Evolutionary conservation across 306 rosid species (phyloP).

Genomic region (Vicia villosa): DNA sequence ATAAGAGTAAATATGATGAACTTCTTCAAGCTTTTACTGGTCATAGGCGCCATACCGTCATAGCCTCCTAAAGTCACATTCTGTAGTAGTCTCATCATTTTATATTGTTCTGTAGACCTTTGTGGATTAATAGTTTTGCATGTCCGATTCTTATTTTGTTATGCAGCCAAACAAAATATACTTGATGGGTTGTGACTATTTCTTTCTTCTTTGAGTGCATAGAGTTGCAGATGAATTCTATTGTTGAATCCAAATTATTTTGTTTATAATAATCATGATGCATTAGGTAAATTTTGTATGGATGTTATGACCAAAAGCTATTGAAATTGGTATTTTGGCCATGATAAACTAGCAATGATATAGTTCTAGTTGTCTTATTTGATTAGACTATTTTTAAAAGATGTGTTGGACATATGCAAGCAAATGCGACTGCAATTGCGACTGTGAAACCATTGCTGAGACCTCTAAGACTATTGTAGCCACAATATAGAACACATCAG

Average conservation of each 20-base stretch:
- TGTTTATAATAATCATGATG: background rate
- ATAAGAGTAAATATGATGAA: conserved; percentile 73
- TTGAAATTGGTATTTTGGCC: background rate
- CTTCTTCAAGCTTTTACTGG: conserved; percentile 63
- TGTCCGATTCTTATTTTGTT: conserved; percentile 1
- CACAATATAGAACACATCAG: too few relatives aligned
- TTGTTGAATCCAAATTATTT: background rate
- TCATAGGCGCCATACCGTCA: conserved; percentile 53
- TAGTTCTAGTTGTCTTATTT: background rate
- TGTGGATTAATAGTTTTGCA: conserved; percentile 18
- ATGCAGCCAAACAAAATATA: background rate
- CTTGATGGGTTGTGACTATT: background rate
- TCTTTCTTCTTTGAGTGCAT: background rate
- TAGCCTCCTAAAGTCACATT: conserved; percentile 42
- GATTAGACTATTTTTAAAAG: background rate
- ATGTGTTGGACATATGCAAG: too few relatives aligned
- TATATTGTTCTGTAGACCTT: conserved; percentile 1
- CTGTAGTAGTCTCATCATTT: background rate
- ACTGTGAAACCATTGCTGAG: too few relatives aligned
- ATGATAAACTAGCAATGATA: background rate
- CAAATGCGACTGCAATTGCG: too few relatives aligned
- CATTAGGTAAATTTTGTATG: background rate
- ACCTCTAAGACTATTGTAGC: too few relatives aligned
- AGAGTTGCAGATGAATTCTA: background rate
- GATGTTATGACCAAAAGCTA: background rate